Base-by-base conservation (phyloP, 352 stramenopile genomes). In the Phytophthora tentaculata region DNA sequence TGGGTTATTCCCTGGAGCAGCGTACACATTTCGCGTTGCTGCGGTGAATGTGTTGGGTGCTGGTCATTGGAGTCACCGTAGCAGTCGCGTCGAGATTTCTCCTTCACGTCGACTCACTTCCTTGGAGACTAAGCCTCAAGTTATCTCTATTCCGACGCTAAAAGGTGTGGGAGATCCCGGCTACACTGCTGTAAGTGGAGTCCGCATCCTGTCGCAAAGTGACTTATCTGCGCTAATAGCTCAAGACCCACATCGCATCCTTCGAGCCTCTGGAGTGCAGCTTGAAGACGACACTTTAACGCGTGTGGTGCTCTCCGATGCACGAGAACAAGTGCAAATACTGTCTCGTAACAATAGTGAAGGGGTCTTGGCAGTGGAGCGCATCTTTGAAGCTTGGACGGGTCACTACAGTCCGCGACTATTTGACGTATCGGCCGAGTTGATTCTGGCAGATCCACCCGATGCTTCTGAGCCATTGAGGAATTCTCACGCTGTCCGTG, bases 381-480 rank as follows among this genome's bases (percentile, higher is more conserved):
- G 66, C 43, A 65, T 57, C 20, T 79, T 89, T 23, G 80, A 86
- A 14, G 79, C 87, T 13, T 95, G 87, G 87, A 44, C 79, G 3
- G 75, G 80, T 4, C 84, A 95, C 67, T 83, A 79, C 64, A 95
- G 87, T 58, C 81, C 84, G 3, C 75, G 74, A 7, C 32, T 75
- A 17, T 95, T 92, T 59, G 70, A 88, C 52, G 81, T 95, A 32
- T 89, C 83, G 22, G 74, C 86, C 0, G 80, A 95, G 56, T 58
- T 90, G 55, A 77, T 91, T 48, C 60, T 85, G 6, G 84, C 84
- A 1, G 83, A 93, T 17, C 86, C 86, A 1, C 50, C 86, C 0
- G 75, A 92, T 54, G 87, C 83, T 24, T 79, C 81, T 14, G 44
- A 48, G 20, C 79, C 82, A 6, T 61, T 95, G 26, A 60, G 48